These are phyloP conservation scores for Chenopodium berlandieri DNA, from an alignment of 148 eudicot genomes.

Conservation along the genomic window DNA sequence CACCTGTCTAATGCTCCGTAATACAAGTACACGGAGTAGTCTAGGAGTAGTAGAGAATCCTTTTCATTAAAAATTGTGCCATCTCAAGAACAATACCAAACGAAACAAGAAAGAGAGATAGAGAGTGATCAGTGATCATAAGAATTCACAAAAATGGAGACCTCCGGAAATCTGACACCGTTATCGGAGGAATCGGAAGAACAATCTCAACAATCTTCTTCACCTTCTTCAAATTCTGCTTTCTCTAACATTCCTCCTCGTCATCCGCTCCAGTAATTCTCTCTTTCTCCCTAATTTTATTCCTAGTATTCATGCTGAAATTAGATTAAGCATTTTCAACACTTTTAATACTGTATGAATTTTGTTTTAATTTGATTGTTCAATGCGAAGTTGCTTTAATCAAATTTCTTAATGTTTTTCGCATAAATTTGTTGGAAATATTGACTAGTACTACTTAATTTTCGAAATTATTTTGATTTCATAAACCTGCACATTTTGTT, in stretches of 20 bases:
- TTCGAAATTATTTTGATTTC: no score
- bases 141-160: not conserved
- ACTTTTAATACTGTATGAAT: not conserved
- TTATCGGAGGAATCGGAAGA: constrained; percentile 2
- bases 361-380: not conserved
- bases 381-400: no score
- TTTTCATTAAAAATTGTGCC: no score
- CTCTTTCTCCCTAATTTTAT: not conserved
- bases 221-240: constrained; percentile 19
- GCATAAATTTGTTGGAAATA: no score
- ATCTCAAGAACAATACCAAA: not conserved
- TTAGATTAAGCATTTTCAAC: no score
- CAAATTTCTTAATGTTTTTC: no score
- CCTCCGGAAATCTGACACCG: not conserved
- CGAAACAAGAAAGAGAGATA: no score
- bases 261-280: constrained; percentile 16
- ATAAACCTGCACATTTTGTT: no score
- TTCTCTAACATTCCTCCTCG: constrained; percentile 25
- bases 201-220: not conserved
- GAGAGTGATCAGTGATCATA: not conserved
- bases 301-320: not conserved
- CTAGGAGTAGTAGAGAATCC: no score
- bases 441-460: no score
- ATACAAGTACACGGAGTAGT: no score
- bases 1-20: no score